Percentiles rank a stretch among this genome's conserved stretches.
Evolutionary conservation across 75 land plant species (phyloP).

Genomic region (Pinus tabuliformis): DNA sequence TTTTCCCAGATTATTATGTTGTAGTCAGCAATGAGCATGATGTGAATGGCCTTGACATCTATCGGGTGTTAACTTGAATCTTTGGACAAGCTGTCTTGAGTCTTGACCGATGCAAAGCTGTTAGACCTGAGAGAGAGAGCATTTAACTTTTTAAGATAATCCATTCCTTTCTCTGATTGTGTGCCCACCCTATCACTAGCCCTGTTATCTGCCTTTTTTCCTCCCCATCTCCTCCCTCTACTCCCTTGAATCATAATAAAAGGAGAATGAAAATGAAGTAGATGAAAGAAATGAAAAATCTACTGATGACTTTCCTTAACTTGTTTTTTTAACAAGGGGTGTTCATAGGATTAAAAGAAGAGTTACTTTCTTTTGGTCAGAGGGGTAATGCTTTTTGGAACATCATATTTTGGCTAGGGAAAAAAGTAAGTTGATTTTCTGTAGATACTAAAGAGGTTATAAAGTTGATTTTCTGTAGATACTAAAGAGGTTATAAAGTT

Average conservation of each 20-base stretch:
- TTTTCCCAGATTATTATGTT: neutral
- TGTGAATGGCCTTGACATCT: neutral
- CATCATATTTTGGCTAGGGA: neutral
- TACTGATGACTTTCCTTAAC: neutral
- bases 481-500: slow-evolving; percentile 9
- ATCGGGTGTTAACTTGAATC: neutral
- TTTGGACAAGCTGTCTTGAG: neutral
- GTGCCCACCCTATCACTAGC: no score
- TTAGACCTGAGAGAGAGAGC: neutral
- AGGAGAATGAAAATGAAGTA: neutral
- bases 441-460: slow-evolving; percentile 8
- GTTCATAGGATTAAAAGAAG: neutral
- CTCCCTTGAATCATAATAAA: neutral
- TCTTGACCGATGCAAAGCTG: neutral
- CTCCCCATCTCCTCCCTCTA: neutral
- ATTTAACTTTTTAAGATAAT: neutral
- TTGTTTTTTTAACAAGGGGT: neutral
- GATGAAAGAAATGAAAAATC: neutral
- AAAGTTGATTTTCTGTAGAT: neutral
- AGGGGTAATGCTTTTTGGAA: neutral
- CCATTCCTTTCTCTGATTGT: neutral
- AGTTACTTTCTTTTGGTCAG: neutral
- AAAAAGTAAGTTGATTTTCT: neutral
- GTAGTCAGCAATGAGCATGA: neutral
- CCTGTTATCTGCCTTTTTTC: neutral